Percentiles rank a stretch among this genome's conserved stretches.
Evolutionary conservation across 768 basidiomycete genomes (phyloP).

Genomic region (Rhizopogon vulgaris): DNA sequence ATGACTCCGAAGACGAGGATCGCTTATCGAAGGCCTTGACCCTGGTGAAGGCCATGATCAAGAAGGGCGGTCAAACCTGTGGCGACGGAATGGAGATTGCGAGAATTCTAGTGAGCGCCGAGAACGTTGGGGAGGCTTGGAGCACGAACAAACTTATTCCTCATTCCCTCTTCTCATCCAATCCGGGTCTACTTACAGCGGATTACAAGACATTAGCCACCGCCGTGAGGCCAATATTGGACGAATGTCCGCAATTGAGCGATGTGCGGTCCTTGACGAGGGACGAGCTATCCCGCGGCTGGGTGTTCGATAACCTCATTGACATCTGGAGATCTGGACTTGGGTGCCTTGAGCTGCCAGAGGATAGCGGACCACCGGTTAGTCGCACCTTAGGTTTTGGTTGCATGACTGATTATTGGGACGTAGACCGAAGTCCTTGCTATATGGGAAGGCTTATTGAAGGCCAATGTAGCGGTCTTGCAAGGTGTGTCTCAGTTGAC

Average conservation of each 20-base stretch:
- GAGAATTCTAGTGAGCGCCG: conserved; percentile 32
- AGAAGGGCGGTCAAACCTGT: conserved; percentile 44
- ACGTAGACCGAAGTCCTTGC: conserved; percentile 40
- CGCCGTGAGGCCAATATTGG: conserved; percentile 46
- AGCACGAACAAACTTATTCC: conserved; percentile 44
- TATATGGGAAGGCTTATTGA: conserved; percentile 55
- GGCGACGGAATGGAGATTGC: conserved; percentile 51
- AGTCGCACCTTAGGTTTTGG: conserved; percentile 18
- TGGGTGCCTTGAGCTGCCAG: conserved; percentile 38
- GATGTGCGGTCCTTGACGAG: conserved; percentile 53
- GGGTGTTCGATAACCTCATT: conserved; percentile 47
- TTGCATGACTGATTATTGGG: conserved; percentile 1
- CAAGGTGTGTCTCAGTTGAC: conserved; percentile 33
- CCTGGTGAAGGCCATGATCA: conserved; percentile 51
- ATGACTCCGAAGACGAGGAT: conserved; percentile 33
- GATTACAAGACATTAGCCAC: conserved; percentile 43
- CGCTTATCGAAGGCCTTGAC: conserved; percentile 39
- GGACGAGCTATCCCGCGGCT: conserved; percentile 49
- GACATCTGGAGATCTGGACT: conserved; percentile 47
- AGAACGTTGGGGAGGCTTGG: conserved; percentile 35
- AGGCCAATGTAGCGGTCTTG: conserved; percentile 38
- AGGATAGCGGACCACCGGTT: conserved; percentile 45
- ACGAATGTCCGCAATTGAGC: conserved; percentile 43
- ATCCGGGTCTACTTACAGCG: conserved; percentile 47
- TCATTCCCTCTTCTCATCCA: conserved; percentile 46